Evolutionary conservation across 1,284 basidiomycete species (phyloP).

Genomic region (Rhodotorula sp.): DNA sequence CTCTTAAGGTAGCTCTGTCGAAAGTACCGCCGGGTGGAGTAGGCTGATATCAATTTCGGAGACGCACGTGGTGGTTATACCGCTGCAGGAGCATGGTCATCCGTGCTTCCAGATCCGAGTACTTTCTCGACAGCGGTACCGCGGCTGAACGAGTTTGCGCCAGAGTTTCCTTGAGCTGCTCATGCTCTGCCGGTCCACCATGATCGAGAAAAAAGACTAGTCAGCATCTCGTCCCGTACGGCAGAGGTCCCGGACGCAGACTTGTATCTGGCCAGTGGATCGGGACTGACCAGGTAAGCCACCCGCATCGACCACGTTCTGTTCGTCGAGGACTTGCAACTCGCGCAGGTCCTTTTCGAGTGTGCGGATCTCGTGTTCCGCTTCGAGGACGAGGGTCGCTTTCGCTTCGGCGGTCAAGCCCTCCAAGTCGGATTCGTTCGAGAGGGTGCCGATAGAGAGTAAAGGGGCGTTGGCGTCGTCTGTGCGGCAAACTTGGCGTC

Average conservation of each 20-base stretch:
- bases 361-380: conserved; percentile 41
- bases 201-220: background rate
- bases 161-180: conserved; percentile 24
- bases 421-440: conserved; percentile 6
- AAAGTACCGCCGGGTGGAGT: background rate
- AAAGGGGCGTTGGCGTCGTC: conserved; percentile 45
- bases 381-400: conserved; percentile 43
- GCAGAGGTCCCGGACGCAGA: no score
- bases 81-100: conserved; percentile 32
- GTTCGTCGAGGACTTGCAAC: conserved; percentile 39
- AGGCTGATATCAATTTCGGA: background rate
- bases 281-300: conserved; percentile 37
- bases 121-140: conserved; percentile 11
- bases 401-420: conserved; percentile 34
- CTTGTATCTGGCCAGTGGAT: background rate
- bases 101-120: conserved; percentile 31
- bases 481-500: conserved; percentile 4
- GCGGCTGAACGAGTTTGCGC: conserved; percentile 9
- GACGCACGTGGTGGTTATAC: conserved; percentile 45
- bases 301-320: conserved; percentile 42
- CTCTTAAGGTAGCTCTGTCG: no score
- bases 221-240: background rate
- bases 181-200: conserved; percentile 19
- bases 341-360: conserved; percentile 44
- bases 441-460: conserved; percentile 23